phyloP scores from a whole-genome alignment of 176 grass and related monocot genomes.

The Carex myosuroides region DNA sequence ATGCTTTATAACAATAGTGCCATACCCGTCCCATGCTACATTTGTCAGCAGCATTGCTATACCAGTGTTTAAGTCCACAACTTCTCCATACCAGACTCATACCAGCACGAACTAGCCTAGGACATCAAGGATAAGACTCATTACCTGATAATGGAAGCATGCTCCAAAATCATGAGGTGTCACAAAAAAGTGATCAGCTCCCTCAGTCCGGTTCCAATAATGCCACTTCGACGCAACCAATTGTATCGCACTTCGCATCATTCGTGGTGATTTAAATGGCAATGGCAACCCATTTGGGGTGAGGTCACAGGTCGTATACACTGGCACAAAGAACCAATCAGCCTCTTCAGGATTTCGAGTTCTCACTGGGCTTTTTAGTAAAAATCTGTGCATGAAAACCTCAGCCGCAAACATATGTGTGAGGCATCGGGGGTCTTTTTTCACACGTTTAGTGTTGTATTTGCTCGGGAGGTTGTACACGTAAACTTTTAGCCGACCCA shows the following conservation, averaged over 20 bases:
- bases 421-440: constrained; percentile 79
- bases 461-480: constrained; percentile 79
- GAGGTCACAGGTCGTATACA: constrained; percentile 78
- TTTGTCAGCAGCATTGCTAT: background rate
- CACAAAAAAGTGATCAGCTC: constrained; percentile 94
- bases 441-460: constrained; percentile 74
- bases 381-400: constrained; percentile 87
- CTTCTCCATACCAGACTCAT: background rate
- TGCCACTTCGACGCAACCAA: constrained; percentile 69
- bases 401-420: constrained; percentile 92
- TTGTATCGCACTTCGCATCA: constrained; percentile 84
- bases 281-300: constrained; percentile 65
- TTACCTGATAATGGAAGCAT: constrained; percentile 97
- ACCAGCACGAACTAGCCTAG: background rate
- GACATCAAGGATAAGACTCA: background rate
- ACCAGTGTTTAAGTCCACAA: background rate
- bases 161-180: constrained; percentile 88
- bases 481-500: constrained; percentile 79
- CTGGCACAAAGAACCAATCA: constrained; percentile 83
- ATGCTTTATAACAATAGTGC: background rate
- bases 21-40: background rate
- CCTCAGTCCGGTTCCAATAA: constrained; percentile 87
- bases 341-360: constrained; percentile 74
- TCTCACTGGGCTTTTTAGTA: constrained; percentile 68
- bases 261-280: constrained; percentile 69